phyloP scores from a whole-genome alignment of 1,284 basidiomycete genomes.

The Trametes versicolor region DNA sequence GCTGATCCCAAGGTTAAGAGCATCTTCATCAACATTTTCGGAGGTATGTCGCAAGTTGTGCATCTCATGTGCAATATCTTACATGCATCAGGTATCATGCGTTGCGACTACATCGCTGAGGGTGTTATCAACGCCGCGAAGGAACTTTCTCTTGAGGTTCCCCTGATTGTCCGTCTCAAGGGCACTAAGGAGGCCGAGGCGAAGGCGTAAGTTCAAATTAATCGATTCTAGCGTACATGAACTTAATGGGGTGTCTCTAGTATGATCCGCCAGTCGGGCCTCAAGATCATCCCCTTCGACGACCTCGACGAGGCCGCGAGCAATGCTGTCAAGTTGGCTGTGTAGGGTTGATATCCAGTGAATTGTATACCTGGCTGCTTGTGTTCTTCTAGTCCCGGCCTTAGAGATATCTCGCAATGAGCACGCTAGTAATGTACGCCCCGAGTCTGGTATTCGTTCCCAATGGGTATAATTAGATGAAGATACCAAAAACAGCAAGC shows the following conservation, averaged over 20 bases:
- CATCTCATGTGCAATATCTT: not conserved
- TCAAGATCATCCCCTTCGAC: conserved; percentile 94
- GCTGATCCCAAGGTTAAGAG: conserved; percentile 94
- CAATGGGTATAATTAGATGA: conserved; percentile 39
- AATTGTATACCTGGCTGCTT: conserved; percentile 23
- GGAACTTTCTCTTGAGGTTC: conserved; percentile 88
- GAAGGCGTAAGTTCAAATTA: conserved; percentile 75
- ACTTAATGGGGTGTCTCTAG: conserved; percentile 49
- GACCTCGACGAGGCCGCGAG: conserved; percentile 87
- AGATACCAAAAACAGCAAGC: conserved; percentile 42
- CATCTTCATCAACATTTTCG: conserved; percentile 99
- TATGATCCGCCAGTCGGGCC: conserved; percentile 91
- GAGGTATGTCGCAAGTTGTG: conserved; percentile 54
- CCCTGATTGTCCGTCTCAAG: conserved; percentile 94
- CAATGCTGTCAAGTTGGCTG: conserved; percentile 82
- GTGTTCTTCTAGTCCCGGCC: conserved; percentile 23
- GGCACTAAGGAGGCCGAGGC: conserved; percentile 97
- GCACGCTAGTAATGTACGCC: conserved; percentile 23
- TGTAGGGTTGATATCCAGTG: conserved; percentile 29
- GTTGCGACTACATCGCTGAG: conserved; percentile 97
- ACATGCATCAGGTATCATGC: conserved; percentile 83
- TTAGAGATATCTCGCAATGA: conserved; percentile 34
- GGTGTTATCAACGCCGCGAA: conserved; percentile 98
- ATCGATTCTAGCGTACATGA: not conserved
- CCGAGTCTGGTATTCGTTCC: conserved; percentile 22